These are phyloP conservation scores for Wickerhamomyces rabaulensis DNA, from an alignment of 805 yeast species.

Conservation along the genomic window DNA sequence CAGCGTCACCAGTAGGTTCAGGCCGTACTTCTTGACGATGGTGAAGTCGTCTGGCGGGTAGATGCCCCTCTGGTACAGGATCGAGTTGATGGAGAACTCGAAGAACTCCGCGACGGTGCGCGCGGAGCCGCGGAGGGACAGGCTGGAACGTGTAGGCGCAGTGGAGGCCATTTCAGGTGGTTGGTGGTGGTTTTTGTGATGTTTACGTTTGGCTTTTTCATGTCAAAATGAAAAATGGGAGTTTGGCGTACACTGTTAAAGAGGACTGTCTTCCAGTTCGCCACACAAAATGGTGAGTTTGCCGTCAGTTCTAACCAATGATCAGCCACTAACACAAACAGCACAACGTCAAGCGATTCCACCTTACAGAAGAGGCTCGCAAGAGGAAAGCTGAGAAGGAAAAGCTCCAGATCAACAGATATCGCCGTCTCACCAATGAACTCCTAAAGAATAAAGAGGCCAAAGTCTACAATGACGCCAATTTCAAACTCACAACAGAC, in stretches of 20 bases:
- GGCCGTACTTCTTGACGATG: slow-evolving; percentile 71
- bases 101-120: slow-evolving; percentile 78
- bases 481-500: slow-evolving; percentile 49
- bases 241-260: too few relatives aligned
- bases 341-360: slow-evolving; percentile 71
- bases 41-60: slow-evolving; percentile 85
- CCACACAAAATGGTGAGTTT: slow-evolving; percentile 4
- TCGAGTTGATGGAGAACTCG: slow-evolving; percentile 72
- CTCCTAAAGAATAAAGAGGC: slow-evolving; percentile 34
- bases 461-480: slow-evolving; percentile 27
- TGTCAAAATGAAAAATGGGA: too few relatives aligned
- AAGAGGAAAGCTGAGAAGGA: slow-evolving; percentile 52
- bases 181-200: slow-evolving; percentile 22
- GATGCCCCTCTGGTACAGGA: slow-evolving; percentile 83
- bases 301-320: too few relatives aligned
- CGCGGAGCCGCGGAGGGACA: slow-evolving; percentile 62
- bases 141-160: slow-evolving; percentile 67
- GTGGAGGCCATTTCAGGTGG: slow-evolving; percentile 37
- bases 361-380: slow-evolving; percentile 50
- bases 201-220: too few relatives aligned
- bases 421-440: slow-evolving; percentile 38
- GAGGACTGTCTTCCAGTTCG: too few relatives aligned
- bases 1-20: slow-evolving; percentile 63
- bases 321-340: slow-evolving; percentile 14
- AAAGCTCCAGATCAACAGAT: slow-evolving; percentile 50